Evolutionary conservation across 2,329 filamentous ascomycete species (phyloP), one percentile per base, ranked within the genome.

Genomic region (Camptophora hylomeconis): DNA sequence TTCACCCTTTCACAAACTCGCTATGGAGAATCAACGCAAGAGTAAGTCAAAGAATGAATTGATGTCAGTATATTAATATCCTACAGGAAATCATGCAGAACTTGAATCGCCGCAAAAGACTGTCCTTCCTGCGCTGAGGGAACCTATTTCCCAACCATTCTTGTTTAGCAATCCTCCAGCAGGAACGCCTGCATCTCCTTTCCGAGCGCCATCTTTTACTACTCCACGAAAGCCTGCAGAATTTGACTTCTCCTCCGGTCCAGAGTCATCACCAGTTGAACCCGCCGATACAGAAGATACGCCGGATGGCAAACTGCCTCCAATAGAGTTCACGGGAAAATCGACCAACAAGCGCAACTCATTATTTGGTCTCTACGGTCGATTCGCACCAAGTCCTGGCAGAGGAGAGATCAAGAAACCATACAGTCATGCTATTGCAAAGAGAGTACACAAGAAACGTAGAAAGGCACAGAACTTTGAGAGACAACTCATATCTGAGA

Each of bases 371-470:
- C 47, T 60, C 29, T 60, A 57, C 26, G 54, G 54, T 15, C 53
- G 51, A 24, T 60, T 57, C 30, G 53, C 52, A n/a, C 52, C 56
- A 1, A 60, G 56, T 28, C 56, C 78, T 0, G 78, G 78, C 1
- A 67, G 70, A 40, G 78, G 76, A 24, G 75, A 80, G 42, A 69
- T 81, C 28, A 60, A 67, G 20, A 53, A 61, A 33, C 53, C 50
- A 3, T 58, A 59, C 31, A 56, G 56, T 7, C 61, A 64, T 37
- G 55, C 57, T 3, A 47, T 63, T 12, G 51, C 51, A 9, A 50
- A 53, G 33, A 49, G 56, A 21, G 54, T 65, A 10, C 57, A 67
- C 26, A 69, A 69, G 47, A 48, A 60, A 20, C 54, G 63, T 12
- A 56, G 61, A 26, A 53, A 63, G 22, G 63, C 63, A 30, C 53